These are phyloP conservation scores for Pezicula neosporulosa DNA, from an alignment of 2,329 filamentous ascomycete genomes.

Conservation along the genomic window DNA sequence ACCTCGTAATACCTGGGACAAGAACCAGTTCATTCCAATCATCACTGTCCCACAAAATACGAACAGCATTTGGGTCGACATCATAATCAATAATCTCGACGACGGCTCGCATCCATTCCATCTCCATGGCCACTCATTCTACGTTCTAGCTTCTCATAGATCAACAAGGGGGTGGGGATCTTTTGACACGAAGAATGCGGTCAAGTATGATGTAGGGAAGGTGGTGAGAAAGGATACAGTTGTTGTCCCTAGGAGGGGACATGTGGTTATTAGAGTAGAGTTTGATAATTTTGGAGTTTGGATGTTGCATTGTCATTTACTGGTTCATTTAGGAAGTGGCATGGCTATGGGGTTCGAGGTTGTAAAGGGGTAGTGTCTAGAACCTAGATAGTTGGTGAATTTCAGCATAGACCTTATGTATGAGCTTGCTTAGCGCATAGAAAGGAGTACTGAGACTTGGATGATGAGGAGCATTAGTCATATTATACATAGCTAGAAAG, in stretches of 20 bases:
- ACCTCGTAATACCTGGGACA: conserved; percentile 34
- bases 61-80: conserved; percentile 35
- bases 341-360: conserved; percentile 35
- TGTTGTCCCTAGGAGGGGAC: conserved; percentile 30
- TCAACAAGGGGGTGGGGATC: conserved; percentile 7
- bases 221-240: conserved; percentile 28
- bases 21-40: conserved; percentile 34
- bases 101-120: conserved; percentile 47
- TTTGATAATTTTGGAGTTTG: conserved; percentile 34
- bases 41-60: conserved; percentile 19
- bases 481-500: too few species aligned
- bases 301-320: conserved; percentile 35
- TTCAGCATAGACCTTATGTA: too few species aligned
- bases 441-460: too few species aligned
- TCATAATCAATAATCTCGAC: conserved; percentile 47
- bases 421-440: too few species aligned
- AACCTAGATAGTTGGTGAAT: too few species aligned
- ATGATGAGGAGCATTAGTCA: too few species aligned
- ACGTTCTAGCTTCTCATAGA: conserved; percentile 8
- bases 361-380: not conserved
- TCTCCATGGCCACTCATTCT: conserved; percentile 26
- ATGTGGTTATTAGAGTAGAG: conserved; percentile 31
- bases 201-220: conserved; percentile 5
- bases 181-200: conserved; percentile 28
- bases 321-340: conserved; percentile 36